Conservation (phyloP, 2,329 filamentous ascomycete species). For the Aureobasidium uvarum region DNA sequence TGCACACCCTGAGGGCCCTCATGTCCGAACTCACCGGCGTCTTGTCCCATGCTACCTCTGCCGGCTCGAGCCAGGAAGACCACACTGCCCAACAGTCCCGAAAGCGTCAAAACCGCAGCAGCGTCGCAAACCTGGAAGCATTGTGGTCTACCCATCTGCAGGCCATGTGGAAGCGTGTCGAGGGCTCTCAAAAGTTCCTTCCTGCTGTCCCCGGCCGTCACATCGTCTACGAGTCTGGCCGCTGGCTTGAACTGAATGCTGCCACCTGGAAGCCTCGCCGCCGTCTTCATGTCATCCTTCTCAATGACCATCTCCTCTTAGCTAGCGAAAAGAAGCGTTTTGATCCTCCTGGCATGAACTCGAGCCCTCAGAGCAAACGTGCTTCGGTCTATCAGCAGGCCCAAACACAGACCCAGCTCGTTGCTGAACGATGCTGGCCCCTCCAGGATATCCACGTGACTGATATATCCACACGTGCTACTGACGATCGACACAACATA, state of each 20-base stretch:
- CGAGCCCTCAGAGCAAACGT: slow-evolving; percentile 34
- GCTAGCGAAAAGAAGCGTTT: slow-evolving; percentile 91
- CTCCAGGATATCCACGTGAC: slow-evolving; percentile 89
- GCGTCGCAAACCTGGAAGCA: slow-evolving; percentile 71
- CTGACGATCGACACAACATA: slow-evolving; percentile 54
- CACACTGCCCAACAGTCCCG: slow-evolving; percentile 38
- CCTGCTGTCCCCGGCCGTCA: slow-evolving; percentile 89
- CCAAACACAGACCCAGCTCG: slow-evolving; percentile 61
- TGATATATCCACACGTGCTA: slow-evolving; percentile 63
- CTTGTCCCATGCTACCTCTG: slow-evolving; percentile 48
- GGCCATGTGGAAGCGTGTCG: slow-evolving; percentile 93
- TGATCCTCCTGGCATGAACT: slow-evolving; percentile 48
- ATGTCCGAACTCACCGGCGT: slow-evolving; percentile 79
- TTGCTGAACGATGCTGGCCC: slow-evolving; percentile 93
- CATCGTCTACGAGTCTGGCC: slow-evolving; percentile 85
- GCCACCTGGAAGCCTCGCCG: slow-evolving; percentile 93
- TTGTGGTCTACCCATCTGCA: slow-evolving; percentile 68
- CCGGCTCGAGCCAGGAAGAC: slow-evolving; percentile 40
- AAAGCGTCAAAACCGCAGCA: slow-evolving; percentile 73
- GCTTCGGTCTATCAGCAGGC: slow-evolving; percentile 37
- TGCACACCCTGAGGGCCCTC: slow-evolving; percentile 82
- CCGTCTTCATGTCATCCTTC: slow-evolving; percentile 83
- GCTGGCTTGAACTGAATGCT: slow-evolving; percentile 95
- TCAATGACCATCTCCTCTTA: slow-evolving; percentile 92
- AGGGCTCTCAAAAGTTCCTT: slow-evolving; percentile 94